These are phyloP conservation scores for Scleroderma bovista DNA, from an alignment of 768 basidiomycete genomes.

Conservation along the genomic window DNA sequence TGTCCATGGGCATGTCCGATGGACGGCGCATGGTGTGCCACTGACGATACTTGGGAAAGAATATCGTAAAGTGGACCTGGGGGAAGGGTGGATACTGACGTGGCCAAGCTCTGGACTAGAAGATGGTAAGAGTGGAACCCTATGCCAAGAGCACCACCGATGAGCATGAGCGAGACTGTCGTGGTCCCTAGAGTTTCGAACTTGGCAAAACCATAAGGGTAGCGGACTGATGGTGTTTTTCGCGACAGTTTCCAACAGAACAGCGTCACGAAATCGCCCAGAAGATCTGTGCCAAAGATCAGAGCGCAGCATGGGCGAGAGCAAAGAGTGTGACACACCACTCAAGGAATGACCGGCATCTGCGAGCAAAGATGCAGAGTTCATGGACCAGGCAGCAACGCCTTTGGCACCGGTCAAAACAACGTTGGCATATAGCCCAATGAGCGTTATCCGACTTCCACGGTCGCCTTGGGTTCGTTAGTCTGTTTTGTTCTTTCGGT, in stretches of 20 bases:
- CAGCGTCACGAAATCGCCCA: conserved; percentile 89
- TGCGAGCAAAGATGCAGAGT: conserved; percentile 86
- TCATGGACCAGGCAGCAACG: conserved; percentile 81
- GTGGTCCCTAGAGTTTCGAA: conserved; percentile 96
- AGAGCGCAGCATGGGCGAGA: background rate
- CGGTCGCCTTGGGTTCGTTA: conserved; percentile 51
- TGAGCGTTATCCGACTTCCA: conserved; percentile 77
- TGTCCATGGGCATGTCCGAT: conserved; percentile 54
- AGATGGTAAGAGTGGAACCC: conserved; percentile 89
- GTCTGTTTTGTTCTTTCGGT: background rate
- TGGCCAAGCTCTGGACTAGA: conserved; percentile 65
- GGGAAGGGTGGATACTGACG: conserved; percentile 58
- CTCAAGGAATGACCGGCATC: conserved; percentile 91
- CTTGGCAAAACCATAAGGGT: conserved; percentile 89
- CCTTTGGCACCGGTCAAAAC: conserved; percentile 81
- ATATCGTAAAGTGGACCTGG: conserved; percentile 60
- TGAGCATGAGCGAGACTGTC: conserved; percentile 79
- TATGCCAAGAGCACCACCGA: conserved; percentile 78
- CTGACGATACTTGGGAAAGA: conserved; percentile 50
- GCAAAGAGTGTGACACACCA: conserved; percentile 43
- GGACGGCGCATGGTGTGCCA: conserved; percentile 47
- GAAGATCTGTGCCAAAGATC: conserved; percentile 46
- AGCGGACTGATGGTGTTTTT: conserved; percentile 68
- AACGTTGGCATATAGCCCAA: conserved; percentile 81
- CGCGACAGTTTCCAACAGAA: conserved; percentile 85